These are phyloP conservation scores for sunflower (Helianthus annuus) DNA, from an alignment of 129 eudicot genomes.

Conservation along the genomic window HanXRQr2.0-SUNRISE NC_035444.2:100095133-100095632, in stretches of 20 bases:
- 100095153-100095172: constrained; percentile 71
- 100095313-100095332: constrained; percentile 86
- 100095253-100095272: constrained; percentile 94
- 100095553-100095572: constrained; percentile 77
- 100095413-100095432: constrained; percentile 79
- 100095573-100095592: constrained; percentile 76
- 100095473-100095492: constrained; percentile 80
- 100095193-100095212: constrained; percentile 67
- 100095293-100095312: constrained; percentile 82
- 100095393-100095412: constrained; percentile 66
- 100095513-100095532: constrained; percentile 88
- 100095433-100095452: constrained; percentile 41
- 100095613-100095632: constrained; percentile 78
- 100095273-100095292: constrained; percentile 95
- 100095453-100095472: constrained; percentile 39
- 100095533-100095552: constrained; percentile 81
- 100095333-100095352: constrained; percentile 96
- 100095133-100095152: constrained; percentile 74
- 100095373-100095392: constrained; percentile 93
- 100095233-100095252: constrained; percentile 89
- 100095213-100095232: constrained; percentile 82
- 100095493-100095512: constrained; percentile 91
- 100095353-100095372: constrained; percentile 93
- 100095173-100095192: constrained; percentile 79
- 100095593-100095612: constrained; percentile 89